Percentiles rank a stretch among this genome's conserved stretches.
phyloP scores from a whole-genome alignment of 768 basidiomycete species.

The Amanita jacksonii region DNA sequence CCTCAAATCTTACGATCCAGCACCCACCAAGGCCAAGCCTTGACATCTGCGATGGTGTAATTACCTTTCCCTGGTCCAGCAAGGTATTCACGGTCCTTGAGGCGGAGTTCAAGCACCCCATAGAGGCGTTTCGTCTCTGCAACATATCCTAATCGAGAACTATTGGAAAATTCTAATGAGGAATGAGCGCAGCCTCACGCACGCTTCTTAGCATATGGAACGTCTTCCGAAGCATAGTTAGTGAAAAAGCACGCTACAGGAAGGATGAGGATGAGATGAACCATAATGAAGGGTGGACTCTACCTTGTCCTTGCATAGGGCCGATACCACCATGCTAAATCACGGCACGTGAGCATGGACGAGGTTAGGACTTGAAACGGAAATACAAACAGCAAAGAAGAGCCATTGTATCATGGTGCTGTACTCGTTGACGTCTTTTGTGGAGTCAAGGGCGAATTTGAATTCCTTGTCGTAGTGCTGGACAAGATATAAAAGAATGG shows the following conservation, averaged over 20 bases:
- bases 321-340: constrained; percentile 69
- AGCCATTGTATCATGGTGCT: constrained; percentile 80
- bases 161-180: background rate
- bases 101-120: constrained; percentile 68
- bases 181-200: background rate
- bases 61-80: constrained; percentile 66
- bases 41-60: constrained; percentile 65
- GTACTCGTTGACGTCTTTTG: constrained; percentile 44
- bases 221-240: constrained; percentile 51
- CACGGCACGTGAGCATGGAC: background rate
- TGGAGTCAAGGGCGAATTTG: constrained; percentile 56
- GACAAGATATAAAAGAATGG: constrained; percentile 72
- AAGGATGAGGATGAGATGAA: no score
- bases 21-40: constrained; percentile 41
- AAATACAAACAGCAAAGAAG: constrained; percentile 59
- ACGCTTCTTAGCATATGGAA: constrained; percentile 65
- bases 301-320: constrained; percentile 78
- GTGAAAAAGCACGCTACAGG: constrained; percentile 59
- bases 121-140: constrained; percentile 81
- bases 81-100: constrained; percentile 69
- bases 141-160: constrained; percentile 46
- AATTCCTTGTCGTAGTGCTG: constrained; percentile 73
- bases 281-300: no score
- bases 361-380: background rate
- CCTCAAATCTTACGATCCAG: background rate